phyloP scores from a whole-genome alignment of 2,329 filamentous ascomycete genomes.

The Xylaria sp. region DNA sequence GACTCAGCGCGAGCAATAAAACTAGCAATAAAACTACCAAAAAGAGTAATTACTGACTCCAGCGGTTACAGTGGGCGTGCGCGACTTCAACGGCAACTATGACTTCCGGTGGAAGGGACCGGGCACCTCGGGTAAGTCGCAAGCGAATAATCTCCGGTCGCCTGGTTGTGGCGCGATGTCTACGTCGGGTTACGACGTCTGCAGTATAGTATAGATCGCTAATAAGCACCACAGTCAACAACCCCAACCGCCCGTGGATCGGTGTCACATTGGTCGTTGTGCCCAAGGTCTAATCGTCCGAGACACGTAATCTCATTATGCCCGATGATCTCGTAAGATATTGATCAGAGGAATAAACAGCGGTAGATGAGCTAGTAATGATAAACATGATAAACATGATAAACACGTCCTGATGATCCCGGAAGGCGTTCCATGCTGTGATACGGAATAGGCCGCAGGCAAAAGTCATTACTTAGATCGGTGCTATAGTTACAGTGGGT shows the following conservation, averaged over 20 bases:
- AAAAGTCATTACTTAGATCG: too few relatives aligned
- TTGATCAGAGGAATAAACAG: neutral
- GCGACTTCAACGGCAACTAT: conserved; percentile 45
- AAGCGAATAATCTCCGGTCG: neutral
- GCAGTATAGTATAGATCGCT: conserved; percentile 1
- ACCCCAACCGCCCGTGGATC: conserved; percentile 27
- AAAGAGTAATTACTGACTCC: too few relatives aligned
- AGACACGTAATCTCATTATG: too few relatives aligned
- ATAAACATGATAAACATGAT: too few relatives aligned
- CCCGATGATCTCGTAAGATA: too few relatives aligned
- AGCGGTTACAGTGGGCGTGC: too few relatives aligned
- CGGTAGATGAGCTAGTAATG: too few relatives aligned
- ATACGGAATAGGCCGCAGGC: too few relatives aligned
- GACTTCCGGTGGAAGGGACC: conserved; percentile 52
- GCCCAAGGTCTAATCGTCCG: too few relatives aligned
- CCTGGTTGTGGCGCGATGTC: neutral
- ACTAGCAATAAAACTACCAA: too few relatives aligned
- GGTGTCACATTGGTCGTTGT: conserved; percentile 26
- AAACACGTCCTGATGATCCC: neutral
- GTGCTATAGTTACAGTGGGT: neutral
- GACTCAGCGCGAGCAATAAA: too few relatives aligned
- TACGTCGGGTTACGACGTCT: neutral
- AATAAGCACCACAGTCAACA: conserved; percentile 22
- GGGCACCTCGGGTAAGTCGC: conserved; percentile 44
- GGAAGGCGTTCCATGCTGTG: too few relatives aligned